phyloP scores from a whole-genome alignment of 1,139 yeast genomes.

The Scheffersomyces titani region DNA sequence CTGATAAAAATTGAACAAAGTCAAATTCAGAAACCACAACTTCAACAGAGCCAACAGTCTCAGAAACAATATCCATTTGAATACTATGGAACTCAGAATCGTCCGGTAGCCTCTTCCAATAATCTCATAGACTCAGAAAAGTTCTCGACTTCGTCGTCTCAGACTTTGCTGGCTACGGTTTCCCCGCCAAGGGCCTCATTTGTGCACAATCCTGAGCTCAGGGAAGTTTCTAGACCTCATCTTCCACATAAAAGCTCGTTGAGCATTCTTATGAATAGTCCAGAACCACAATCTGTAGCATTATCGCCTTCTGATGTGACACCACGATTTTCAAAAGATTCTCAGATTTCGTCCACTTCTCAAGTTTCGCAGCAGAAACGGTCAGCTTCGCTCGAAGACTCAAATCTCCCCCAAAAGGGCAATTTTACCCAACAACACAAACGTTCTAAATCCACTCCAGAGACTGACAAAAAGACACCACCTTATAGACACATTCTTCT shows the following conservation, averaged over 20 bases:
- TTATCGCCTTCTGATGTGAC: neutral
- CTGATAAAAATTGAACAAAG: neutral
- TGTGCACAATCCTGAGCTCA: neutral
- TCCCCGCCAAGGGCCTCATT: neutral
- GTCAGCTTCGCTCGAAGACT: slow-evolving; percentile 13
- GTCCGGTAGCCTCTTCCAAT: neutral
- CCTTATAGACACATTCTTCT: slow-evolving; percentile 5
- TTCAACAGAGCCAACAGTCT: neutral
- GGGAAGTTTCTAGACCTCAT: neutral
- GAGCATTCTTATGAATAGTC: slow-evolving; percentile 13
- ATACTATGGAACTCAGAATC: neutral
- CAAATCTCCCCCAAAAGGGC: slow-evolving; percentile 15
- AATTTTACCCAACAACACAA: slow-evolving; percentile 20
- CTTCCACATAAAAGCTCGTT: slow-evolving; percentile 11
- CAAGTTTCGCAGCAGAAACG: neutral
- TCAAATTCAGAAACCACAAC: slow-evolving; percentile 1
- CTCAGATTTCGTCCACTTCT: neutral
- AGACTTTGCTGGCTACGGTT: neutral
- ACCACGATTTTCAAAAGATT: too few relatives aligned
- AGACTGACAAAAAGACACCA: slow-evolving; percentile 4
- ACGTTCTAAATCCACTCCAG: slow-evolving; percentile 27
- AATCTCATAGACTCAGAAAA: neutral
- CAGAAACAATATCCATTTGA: neutral
- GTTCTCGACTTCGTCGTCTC: neutral
- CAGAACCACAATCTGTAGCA: slow-evolving; percentile 7